Base-by-base conservation (phyloP, 2,329 filamentous ascomycete species). In the Stemphylium lycopersici region DNA sequence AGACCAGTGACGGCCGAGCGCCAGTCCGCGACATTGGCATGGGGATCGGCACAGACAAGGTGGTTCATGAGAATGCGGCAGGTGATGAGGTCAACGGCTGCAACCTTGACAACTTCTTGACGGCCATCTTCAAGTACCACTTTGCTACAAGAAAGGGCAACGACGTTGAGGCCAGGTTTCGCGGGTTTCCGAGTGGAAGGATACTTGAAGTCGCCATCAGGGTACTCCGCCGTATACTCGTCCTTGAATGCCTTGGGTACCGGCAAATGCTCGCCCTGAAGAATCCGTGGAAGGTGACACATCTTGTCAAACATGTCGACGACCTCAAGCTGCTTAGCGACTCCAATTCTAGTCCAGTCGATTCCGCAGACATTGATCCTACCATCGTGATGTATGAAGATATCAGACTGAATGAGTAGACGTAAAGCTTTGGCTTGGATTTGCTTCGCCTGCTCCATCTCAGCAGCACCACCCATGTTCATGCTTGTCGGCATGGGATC, bases 71-170 rank as follows among this genome's bases (percentile, higher is more conserved):
- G 54, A 18, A 73, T 62, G 6, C 66, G 67, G 22, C 69, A 59
- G n/a, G 69, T 66, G 20, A 63, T 33, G 13, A 73, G 52, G 43
- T 75, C 72, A 6, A 75, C 45, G 0, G 67, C 70, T 6, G 71
- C 69, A 20, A 75, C 57, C 53, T 73, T 72, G 38, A 74, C 67
- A 1, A 68, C 58, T 22, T 74, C 71, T 6, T 67, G 52, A 7
- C 45, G 31, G 2, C 61, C 61, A 29, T 66, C 48, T 12, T 36
- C 46, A 12, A 74, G 58, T 0, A 61, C n/a, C 15, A 74, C 52
- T 47, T 68, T 74, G 53, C 64, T 68, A 49, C 69, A 72, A 13
- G 62, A 55, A 2, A 75, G 13, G 6, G 56, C 64, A 38, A 75
- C 51, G n/a, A 65, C 61, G 22, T 41, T 46, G 8, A 68, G 48